Percentiles rank a stretch among this genome's conserved stretches.
Conservation (phyloP, 1,284 basidiomycete genomes). For the Sporisorium graminicola region DNA sequence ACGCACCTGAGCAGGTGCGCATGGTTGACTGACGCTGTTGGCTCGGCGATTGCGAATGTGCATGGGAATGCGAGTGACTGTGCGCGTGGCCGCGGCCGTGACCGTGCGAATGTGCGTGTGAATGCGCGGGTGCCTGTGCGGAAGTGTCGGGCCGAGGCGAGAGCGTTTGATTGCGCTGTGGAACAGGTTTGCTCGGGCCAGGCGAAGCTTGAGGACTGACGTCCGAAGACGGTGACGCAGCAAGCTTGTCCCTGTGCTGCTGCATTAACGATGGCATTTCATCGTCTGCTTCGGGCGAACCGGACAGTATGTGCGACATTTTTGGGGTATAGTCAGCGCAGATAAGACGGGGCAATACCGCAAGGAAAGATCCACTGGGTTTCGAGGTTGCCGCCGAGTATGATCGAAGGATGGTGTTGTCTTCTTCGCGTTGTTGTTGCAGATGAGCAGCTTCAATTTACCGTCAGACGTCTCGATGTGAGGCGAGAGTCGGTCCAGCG, state of each 20-base stretch:
- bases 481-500: too few species aligned
- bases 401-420: too few species aligned
- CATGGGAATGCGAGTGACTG: slow-evolving; percentile 3
- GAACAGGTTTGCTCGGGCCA: slow-evolving; percentile 24
- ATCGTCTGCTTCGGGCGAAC: slow-evolving; percentile 44
- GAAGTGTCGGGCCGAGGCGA: slow-evolving; percentile 15
- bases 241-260: slow-evolving; percentile 13
- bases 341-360: too few species aligned
- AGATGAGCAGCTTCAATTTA: too few species aligned
- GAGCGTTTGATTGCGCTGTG: slow-evolving; percentile 17
- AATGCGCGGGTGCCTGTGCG: background rate
- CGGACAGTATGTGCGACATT: slow-evolving; percentile 44
- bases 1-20: slow-evolving; percentile 23
- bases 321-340: background rate
- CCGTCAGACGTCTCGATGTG: too few species aligned
- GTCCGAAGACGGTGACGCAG: slow-evolving; percentile 1
- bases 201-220: slow-evolving; percentile 12
- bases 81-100: slow-evolving; percentile 10
- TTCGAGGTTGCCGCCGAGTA: too few species aligned
- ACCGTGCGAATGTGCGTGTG: slow-evolving; percentile 9
- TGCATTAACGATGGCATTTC: slow-evolving; percentile 44
- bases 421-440: background rate
- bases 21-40: background rate
- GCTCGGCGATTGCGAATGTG: slow-evolving; percentile 8
- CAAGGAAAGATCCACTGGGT: too few species aligned